These are phyloP conservation scores for Aspergillus sp. DNA, from an alignment of 2,329 filamentous ascomycete species.

Conservation along the genomic window DNA sequence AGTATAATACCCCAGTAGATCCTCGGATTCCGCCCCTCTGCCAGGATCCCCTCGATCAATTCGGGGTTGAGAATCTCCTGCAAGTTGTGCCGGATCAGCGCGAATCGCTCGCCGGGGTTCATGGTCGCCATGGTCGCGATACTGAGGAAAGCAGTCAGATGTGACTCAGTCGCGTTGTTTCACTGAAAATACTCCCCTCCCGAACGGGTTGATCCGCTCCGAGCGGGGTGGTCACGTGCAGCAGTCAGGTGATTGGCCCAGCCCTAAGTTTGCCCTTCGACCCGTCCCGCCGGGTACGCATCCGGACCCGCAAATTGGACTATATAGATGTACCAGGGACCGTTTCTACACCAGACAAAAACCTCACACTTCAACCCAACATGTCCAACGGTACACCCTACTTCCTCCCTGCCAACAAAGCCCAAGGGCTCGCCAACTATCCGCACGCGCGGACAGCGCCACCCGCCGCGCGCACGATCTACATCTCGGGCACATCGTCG, in stretches of 20 bases:
- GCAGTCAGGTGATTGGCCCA: no score
- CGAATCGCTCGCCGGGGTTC: conserved; percentile 37
- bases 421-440: conserved; percentile 24
- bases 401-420: conserved; percentile 21
- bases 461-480: conserved; percentile 24
- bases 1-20: conserved; percentile 24
- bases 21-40: conserved; percentile 13
- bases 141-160: no score
- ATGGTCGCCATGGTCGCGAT: background rate
- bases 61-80: conserved; percentile 71
- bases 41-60: conserved; percentile 17
- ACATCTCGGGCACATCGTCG: conserved; percentile 33
- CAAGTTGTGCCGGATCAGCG: conserved; percentile 69
- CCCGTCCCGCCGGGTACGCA: no score
- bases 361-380: background rate
- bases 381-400: conserved; percentile 24
- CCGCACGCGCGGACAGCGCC: conserved; percentile 30
- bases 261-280: no score
- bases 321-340: no score
- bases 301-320: no score
- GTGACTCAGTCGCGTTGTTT: no score
- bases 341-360: no score
- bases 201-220: no score
- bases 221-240: no score
- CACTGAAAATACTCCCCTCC: no score